Conservation (phyloP, 495 filamentous ascomycete genomes). For the Talaromyces proteolyticus region DNA sequence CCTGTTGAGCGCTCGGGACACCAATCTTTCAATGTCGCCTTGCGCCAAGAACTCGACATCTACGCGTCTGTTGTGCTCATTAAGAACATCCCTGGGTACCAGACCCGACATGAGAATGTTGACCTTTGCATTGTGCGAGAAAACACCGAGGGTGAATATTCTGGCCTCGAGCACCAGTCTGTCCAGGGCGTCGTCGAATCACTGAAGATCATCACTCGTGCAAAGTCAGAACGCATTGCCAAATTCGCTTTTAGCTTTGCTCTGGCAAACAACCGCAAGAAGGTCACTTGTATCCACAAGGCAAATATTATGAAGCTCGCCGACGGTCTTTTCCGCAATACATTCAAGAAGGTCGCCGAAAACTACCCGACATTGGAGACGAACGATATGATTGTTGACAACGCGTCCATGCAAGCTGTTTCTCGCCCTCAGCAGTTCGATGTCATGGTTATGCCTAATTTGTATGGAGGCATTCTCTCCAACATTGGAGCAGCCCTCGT, state of each 20-base stretch:
- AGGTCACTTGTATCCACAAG: conserved; percentile 99
- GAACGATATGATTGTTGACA: conserved; percentile 99
- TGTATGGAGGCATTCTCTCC: conserved; percentile 97
- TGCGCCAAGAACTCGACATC: conserved; percentile 98
- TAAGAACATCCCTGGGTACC: conserved; percentile 98
- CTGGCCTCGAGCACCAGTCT: conserved; percentile 95
- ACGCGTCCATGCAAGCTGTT: conserved; percentile 98
- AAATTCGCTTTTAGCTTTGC: conserved; percentile 98
- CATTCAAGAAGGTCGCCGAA: conserved; percentile 86
- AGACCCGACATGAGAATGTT: conserved; percentile 93
- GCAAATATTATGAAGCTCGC: conserved; percentile 99
- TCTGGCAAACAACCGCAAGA: conserved; percentile 95
- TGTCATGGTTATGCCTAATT: conserved; percentile 99
- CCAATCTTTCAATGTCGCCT: conserved; percentile 98
- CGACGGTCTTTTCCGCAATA: conserved; percentile 96
- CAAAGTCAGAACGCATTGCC: conserved; percentile 96
- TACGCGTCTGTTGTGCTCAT: conserved; percentile 96
- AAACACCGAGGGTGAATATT: conserved; percentile 99
- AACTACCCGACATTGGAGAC: conserved; percentile 90
- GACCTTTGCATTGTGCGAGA: conserved; percentile 99
- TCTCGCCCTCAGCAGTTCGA: conserved; percentile 95
- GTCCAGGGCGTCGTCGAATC: conserved; percentile 97
- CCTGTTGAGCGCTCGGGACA: conserved; percentile 95
- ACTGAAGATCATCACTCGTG: conserved; percentile 98
- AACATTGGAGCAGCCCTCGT: conserved; percentile 99